Conservation (phyloP, 2,329 filamentous ascomycete species). For the Tolypocladium album region DNA sequence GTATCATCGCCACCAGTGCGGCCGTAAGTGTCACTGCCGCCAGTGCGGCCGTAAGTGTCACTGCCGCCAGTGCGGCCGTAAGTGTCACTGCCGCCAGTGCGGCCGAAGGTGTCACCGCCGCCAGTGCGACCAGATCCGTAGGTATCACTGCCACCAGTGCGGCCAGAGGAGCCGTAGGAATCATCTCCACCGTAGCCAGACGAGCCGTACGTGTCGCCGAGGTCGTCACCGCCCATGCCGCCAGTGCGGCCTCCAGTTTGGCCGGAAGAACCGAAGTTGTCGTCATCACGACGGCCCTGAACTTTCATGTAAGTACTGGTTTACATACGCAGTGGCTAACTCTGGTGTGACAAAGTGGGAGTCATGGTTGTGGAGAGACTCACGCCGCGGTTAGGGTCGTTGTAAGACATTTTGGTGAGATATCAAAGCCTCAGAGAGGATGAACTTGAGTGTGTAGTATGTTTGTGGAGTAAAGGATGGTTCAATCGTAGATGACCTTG, state of each 20-base stretch:
- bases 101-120: slow-evolving; percentile 3
- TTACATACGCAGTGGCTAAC: not conserved
- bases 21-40: not conserved
- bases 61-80: slow-evolving; percentile 1
- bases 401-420: slow-evolving; percentile 31
- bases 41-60: slow-evolving; percentile 8
- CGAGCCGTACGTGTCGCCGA: not conserved
- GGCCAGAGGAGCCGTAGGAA: slow-evolving; percentile 5
- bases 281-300: slow-evolving; percentile 6
- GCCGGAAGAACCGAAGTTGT: not conserved
- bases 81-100: not conserved
- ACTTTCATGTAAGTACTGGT: not conserved
- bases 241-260: not conserved
- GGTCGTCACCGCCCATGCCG: no score
- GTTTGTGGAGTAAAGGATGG: not conserved
- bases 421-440: not conserved
- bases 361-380: slow-evolving; percentile 5
- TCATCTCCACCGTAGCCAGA: not conserved
- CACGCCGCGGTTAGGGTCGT: slow-evolving; percentile 22
- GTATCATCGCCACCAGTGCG: not conserved
- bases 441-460: no score
- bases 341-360: not conserved
- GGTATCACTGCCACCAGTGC: not conserved
- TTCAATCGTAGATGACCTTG: not conserved
- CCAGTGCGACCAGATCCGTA: not conserved